Conservation (phyloP, 176 grass and related monocot genomes). For the Aegilops umbellulata region DNA sequence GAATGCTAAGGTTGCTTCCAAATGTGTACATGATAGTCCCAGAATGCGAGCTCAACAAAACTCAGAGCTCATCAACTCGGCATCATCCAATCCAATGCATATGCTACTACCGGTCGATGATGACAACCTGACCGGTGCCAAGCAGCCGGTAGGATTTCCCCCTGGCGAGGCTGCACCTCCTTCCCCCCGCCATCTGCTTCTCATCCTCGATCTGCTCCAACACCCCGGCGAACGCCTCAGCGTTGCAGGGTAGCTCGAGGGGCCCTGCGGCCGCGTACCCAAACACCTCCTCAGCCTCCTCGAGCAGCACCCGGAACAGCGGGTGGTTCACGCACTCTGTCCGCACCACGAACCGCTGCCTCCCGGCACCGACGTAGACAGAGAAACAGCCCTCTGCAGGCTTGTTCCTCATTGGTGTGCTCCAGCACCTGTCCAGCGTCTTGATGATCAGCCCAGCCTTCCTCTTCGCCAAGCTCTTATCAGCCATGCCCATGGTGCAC, state of each 20-base stretch:
- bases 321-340: constrained; percentile 54
- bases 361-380: constrained; percentile 43
- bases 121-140: neutral
- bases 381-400: constrained; percentile 37
- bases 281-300: constrained; percentile 57
- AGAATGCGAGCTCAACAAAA: constrained; percentile 15
- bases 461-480: neutral
- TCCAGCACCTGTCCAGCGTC: constrained; percentile 51
- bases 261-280: constrained; percentile 51
- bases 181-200: neutral
- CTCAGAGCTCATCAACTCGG: constrained; percentile 1
- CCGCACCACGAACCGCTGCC: constrained; percentile 50
- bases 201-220: constrained; percentile 56
- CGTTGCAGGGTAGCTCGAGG: constrained; percentile 55
- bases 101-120: neutral
- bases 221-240: constrained; percentile 37
- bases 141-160: constrained; percentile 33
- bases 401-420: neutral
- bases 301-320: constrained; percentile 50
- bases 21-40: neutral
- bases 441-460: constrained; percentile 41
- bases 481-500: neutral
- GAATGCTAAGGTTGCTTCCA: neutral
- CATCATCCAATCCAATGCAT: neutral
- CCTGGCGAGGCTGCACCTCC: constrained; percentile 25